Evolutionary conservation across 768 basidiomycete species (phyloP), one percentile per base, ranked within the genome.

Genomic region (Erythrobasidium yunnanense): DNA sequence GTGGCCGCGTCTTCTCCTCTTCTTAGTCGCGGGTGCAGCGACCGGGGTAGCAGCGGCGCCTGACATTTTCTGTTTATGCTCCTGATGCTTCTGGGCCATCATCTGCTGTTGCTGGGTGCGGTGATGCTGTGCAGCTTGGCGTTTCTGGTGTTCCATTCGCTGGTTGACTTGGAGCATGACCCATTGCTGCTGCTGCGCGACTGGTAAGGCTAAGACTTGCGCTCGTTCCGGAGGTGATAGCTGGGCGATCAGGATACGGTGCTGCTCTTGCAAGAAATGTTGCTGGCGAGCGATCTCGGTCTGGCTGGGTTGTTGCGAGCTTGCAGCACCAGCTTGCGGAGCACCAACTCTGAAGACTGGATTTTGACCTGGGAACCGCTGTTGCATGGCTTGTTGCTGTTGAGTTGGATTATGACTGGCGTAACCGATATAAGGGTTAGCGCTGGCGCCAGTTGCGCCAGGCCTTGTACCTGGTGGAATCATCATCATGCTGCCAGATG

Each of bases 351-450:
- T 27, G 30, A 63, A 63, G 2, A 63, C 60, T 27, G 60, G 60
- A 34, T 63, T 63, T 32, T 63, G 60, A 25, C 60, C 60, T 13
- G 60, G 60, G 49, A 63, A 63, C 25, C 60, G 60, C 46, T 49
- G 45, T 51, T 63, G 60, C 23, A 25, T 20, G 23, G 23, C 32
- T 23, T 63, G 60, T 15, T 63, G 60, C 27, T 47, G 47, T 18
- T 25, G 25, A 4, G 60, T 50, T 6, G 60, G 60, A 29, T 18
- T 22, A 13, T 50, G 47, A 22, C 45, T 29, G 20, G 60, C 46
- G 52, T 63, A 63, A 2, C 29, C 29, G 17, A 63, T 29, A 32
- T 63, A 63, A 30, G 47, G 60, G 33, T 63, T 63, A n/a, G 22
- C 11, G 11, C 11, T n/a, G 11, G 11, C n/a, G 38, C 11, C 22